phyloP scores from a whole-genome alignment of 352 stramenopile species.

The Phytopythium ostracodes region DNA sequence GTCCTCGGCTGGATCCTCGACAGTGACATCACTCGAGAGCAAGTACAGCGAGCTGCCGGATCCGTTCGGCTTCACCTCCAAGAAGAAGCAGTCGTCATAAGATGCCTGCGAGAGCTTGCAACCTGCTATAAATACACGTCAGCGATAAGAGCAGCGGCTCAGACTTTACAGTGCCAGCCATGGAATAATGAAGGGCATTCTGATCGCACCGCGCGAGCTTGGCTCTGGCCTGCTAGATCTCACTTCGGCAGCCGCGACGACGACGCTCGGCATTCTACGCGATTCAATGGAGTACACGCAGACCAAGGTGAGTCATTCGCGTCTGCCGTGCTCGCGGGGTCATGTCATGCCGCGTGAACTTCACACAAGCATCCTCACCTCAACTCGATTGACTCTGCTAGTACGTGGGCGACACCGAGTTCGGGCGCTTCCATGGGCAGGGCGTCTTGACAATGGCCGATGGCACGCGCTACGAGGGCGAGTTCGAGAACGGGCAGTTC shows the following conservation, averaged over 20 bases:
- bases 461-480: constrained; percentile 72
- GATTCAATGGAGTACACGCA: constrained; percentile 7
- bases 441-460: constrained; percentile 53
- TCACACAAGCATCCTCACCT: neutral
- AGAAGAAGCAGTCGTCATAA: constrained; percentile 21
- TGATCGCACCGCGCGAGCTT: neutral
- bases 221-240: neutral
- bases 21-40: constrained; percentile 11
- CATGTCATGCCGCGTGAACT: too few relatives aligned
- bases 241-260: neutral
- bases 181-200: neutral
- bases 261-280: neutral
- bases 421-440: constrained; percentile 56
- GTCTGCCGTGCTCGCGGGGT: neutral
- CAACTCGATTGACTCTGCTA: constrained; percentile 9
- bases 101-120: neutral
- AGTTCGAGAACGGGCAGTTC: constrained; percentile 79
- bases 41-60: constrained; percentile 59
- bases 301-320: constrained; percentile 1
- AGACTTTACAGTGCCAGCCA: neutral
- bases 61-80: constrained; percentile 63
- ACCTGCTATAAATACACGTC: constrained; percentile 2
- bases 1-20: neutral
- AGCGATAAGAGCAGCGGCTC: neutral
- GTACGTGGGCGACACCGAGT: constrained; percentile 57